Evolutionary conservation across 768 basidiomycete species (phyloP).

Genomic region (Pholiota conissans): DNA sequence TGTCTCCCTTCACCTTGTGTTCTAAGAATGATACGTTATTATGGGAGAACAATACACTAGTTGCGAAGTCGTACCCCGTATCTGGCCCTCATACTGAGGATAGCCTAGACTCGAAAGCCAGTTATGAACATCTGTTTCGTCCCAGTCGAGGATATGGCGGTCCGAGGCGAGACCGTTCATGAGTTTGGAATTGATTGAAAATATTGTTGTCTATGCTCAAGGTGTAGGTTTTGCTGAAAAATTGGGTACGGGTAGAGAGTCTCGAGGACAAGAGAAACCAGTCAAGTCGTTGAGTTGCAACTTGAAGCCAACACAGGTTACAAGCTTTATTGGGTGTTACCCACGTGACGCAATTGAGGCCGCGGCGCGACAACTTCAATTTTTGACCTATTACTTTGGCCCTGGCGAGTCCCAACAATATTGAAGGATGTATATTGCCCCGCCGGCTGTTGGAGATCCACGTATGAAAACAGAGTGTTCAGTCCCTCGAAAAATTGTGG

Average conservation of each 20-base stretch:
- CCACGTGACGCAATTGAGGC: neutral
- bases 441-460: too few relatives aligned
- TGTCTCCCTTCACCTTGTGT: conserved; percentile 90
- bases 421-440: too few relatives aligned
- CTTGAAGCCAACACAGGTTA: neutral
- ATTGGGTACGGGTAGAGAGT: neutral
- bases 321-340: neutral
- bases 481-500: too few relatives aligned
- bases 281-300: neutral
- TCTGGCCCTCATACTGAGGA: conserved; percentile 80
- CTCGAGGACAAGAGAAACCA: neutral
- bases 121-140: conserved; percentile 74
- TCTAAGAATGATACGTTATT: conserved; percentile 36
- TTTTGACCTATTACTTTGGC: too few relatives aligned
- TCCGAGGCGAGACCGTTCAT: conserved; percentile 38
- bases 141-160: conserved; percentile 61
- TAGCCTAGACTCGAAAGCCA: conserved; percentile 80
- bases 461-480: too few relatives aligned
- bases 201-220: neutral
- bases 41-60: neutral
- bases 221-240: neutral
- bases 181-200: neutral
- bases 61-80: conserved; percentile 55
- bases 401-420: too few relatives aligned
- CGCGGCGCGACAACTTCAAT: neutral